Percentiles rank a stretch among this genome's conserved stretches.
These are phyloP conservation scores for Rhamnella rubrinervis DNA, from an alignment of 331 rosid genomes.

Conservation along the genomic window DNA sequence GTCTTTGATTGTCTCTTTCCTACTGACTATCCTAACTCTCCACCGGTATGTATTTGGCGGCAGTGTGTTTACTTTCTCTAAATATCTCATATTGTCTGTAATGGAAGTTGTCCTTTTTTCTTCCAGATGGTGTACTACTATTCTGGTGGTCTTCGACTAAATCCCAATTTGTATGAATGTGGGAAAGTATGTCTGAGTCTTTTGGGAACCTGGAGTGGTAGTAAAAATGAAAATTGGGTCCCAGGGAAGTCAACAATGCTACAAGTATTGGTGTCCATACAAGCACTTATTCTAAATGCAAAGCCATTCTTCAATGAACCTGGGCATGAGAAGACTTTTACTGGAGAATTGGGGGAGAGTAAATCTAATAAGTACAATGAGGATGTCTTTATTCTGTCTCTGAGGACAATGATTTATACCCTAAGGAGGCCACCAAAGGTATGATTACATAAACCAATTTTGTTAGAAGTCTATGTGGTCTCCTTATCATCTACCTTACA, in stretches of 20 bases:
- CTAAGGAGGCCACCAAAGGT: conserved; percentile 76
- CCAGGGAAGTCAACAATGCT: conserved; percentile 77
- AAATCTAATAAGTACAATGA: conserved; percentile 67
- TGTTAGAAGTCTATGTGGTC: neutral
- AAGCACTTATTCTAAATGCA: conserved; percentile 76
- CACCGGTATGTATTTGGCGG: conserved; percentile 61
- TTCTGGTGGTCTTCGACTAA: conserved; percentile 83
- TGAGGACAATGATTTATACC: conserved; percentile 75
- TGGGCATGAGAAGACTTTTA: conserved; percentile 36
- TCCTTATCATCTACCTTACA: neutral
- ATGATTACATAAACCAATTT: conserved; percentile 9
- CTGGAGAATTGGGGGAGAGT: conserved; percentile 46
- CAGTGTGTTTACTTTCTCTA: conserved; percentile 8
- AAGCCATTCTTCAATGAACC: conserved; percentile 83
- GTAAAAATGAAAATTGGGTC: conserved; percentile 63
- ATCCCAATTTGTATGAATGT: conserved; percentile 70
- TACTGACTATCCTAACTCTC: conserved; percentile 49
- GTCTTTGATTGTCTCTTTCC: conserved; percentile 77
- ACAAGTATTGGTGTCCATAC: conserved; percentile 84
- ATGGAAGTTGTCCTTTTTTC: conserved; percentile 24
- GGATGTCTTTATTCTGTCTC: conserved; percentile 48
- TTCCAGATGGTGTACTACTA: conserved; percentile 72
- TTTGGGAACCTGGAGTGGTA: conserved; percentile 79
- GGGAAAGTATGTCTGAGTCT: conserved; percentile 92
- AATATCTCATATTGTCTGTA: conserved; percentile 16